Evolutionary conservation across 257 asterid species (phyloP).

Genomic region (Henckelia pumila): DNA sequence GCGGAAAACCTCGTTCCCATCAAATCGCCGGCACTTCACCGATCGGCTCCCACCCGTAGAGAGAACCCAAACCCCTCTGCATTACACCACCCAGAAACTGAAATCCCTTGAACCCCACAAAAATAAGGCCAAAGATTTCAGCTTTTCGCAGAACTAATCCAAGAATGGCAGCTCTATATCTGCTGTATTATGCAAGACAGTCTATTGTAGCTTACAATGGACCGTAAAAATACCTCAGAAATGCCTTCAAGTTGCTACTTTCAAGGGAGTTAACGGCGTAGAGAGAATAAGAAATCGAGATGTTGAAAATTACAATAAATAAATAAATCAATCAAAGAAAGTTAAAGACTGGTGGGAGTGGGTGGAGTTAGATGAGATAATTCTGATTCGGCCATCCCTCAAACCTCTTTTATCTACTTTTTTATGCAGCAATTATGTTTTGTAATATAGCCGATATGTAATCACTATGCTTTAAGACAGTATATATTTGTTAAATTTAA

Average conservation of each 20-base stretch:
- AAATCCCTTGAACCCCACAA: constrained; percentile 30
- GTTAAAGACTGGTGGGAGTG: not conserved
- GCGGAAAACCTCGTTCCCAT: constrained; percentile 51
- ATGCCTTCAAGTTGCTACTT: not conserved
- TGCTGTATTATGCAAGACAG: not conserved
- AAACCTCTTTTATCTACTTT: not conserved
- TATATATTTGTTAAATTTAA: no score
- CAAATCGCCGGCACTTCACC: constrained; percentile 57
- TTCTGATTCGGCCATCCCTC: not conserved
- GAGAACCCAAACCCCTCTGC: constrained; percentile 44
- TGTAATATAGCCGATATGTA: no score
- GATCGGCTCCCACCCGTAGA: constrained; percentile 48
- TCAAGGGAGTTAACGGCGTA: not conserved
- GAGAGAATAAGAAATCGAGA: not conserved
- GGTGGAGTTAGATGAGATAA: not conserved
- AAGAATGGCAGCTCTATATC: constrained; percentile 22
- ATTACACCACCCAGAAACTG: constrained; percentile 46
- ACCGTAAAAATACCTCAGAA: not conserved
- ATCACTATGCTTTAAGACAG: no score
- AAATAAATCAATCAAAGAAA: not conserved
- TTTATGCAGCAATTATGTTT: not conserved
- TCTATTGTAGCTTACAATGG: not conserved
- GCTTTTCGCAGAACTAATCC: constrained; percentile 27
- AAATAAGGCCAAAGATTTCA: constrained; percentile 27
- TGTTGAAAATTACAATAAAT: not conserved